These are phyloP conservation scores for Leavenworthia alabamica DNA, from an alignment of 345 rosid species.

Conservation along the genomic window DNA sequence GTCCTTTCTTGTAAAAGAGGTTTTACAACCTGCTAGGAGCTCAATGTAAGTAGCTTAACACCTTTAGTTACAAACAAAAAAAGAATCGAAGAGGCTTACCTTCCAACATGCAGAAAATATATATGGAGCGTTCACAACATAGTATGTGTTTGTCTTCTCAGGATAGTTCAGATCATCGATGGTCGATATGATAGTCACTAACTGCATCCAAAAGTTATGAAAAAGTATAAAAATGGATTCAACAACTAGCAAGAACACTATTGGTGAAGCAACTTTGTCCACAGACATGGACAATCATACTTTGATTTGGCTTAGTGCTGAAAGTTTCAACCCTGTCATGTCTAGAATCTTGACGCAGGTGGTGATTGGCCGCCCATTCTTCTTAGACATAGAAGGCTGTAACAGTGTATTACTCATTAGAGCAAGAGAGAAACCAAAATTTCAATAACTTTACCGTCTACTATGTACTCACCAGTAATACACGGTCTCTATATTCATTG, in stretches of 20 bases:
- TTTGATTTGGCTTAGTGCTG: conserved; percentile 85
- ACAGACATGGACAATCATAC: conserved; percentile 27
- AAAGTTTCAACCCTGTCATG: conserved; percentile 87
- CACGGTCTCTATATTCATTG: conserved; percentile 84
- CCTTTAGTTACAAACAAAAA: not conserved
- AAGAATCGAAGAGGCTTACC: conserved; percentile 31
- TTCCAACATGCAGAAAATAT: conserved; percentile 96
- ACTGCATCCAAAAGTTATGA: conserved; percentile 40
- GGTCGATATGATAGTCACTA: conserved; percentile 71
- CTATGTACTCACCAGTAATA: conserved; percentile 61
- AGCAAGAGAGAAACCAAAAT: not conserved
- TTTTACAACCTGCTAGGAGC: conserved; percentile 61
- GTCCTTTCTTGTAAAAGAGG: conserved; percentile 96
- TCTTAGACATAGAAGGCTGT: conserved; percentile 79
- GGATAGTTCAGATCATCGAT: conserved; percentile 96
- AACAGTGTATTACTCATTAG: conserved; percentile 15
- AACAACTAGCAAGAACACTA: not conserved
- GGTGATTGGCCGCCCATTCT: conserved; percentile 68
- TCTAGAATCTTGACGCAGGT: conserved; percentile 84
- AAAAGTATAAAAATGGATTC: not conserved
- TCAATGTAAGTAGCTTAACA: conserved; percentile 14
- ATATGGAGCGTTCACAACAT: conserved; percentile 82
- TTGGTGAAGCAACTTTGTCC: not conserved
- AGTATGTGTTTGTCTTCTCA: conserved; percentile 83
- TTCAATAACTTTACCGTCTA: not conserved